Percentiles rank a stretch among this genome's conserved stretches.
These are phyloP conservation scores for Boechera stricta DNA, from an alignment of 345 rosid genomes.

Conservation along the genomic window DNA sequence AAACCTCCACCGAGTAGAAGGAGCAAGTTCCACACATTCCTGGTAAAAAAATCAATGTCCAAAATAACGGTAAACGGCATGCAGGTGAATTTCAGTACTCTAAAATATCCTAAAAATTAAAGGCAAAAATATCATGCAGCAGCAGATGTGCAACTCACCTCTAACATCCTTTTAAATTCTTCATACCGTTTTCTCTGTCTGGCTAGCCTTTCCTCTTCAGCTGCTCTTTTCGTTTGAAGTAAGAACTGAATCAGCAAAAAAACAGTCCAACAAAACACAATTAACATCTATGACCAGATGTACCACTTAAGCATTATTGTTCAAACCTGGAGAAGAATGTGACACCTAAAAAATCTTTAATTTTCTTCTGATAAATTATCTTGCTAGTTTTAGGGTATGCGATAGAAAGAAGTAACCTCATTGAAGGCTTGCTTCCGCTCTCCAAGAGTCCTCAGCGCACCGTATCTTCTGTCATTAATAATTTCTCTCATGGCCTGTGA, in stretches of 20 bases:
- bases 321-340: conserved; percentile 19
- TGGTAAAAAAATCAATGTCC: conserved; percentile 43
- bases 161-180: conserved; percentile 83
- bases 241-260: conserved; percentile 59
- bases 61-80: conserved; percentile 6
- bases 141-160: conserved; percentile 57
- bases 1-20: conserved; percentile 92
- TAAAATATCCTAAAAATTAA: conserved; percentile 9
- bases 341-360: conserved; percentile 10
- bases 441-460: conserved; percentile 89
- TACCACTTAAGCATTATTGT: conserved; percentile 31
- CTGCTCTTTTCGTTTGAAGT: conserved; percentile 74
- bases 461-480: conserved; percentile 90
- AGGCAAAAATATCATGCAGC: conserved; percentile 22
- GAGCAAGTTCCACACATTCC: conserved; percentile 80
- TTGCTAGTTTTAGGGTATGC: conserved; percentile 10
- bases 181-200: conserved; percentile 80
- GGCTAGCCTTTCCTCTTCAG: conserved; percentile 75
- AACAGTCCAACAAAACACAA: conserved; percentile 11
- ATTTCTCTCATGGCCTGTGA: conserved; percentile 86
- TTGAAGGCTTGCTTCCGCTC: conserved; percentile 93
- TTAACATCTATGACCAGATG: conserved; percentile 10
- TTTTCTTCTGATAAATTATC: conserved; percentile 12
- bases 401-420: conserved; percentile 60
- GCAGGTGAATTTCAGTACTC: conserved; percentile 16